Evolutionary conservation across 176 grass and related monocot genomes (phyloP), one percentile per base, ranked within the genome.

Genomic region (Zea mays): DNA sequence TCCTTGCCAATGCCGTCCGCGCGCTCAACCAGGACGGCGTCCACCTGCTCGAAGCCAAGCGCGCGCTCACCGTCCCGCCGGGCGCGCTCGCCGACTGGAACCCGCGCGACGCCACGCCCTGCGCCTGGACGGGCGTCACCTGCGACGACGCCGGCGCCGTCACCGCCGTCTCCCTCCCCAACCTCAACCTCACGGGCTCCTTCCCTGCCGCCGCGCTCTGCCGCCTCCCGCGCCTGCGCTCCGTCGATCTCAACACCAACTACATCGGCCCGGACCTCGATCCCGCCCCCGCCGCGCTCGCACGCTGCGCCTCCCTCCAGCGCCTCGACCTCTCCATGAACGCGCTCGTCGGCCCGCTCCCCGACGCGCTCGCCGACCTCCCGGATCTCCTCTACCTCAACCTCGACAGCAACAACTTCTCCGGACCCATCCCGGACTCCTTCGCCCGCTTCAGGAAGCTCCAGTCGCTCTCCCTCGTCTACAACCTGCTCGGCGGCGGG

Each of bases 141-240:
- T 97, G 95, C 72, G 75, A 75, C 4, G 9, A 42, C 43, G 1
- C 0, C 40, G 5, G 0, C 42, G 3, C 0, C 9, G 19, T 34
- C 65, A 13, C 65, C 15, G 87, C 92, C 4, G 78, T 66, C 47
- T 80, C 0, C 13, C 5, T 94, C 34, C 79, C 88, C n/a, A 73
- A 92, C 16, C 34, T 59, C 0, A 39, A 0, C 47, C 7, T 81
- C 51, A 62, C 4, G 11, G 85, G 91, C 2, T 47, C 95, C 16
- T 97, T 97, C 80, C 95, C 95, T 5, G n/a, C 95, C 10, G 14
- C 78, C 19, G 83, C 85, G 40, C 65, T 97, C 10, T 97, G 95
- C 80, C 87, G 75, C 52, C 52, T 97, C 20, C 80, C 91, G 13
- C 59, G 56, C 40, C 91, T 97, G 8, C 45, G 51, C 51, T 62